phyloP scores from a whole-genome alignment of 305 asterid species.

The Coffea humblotiana region DNA sequence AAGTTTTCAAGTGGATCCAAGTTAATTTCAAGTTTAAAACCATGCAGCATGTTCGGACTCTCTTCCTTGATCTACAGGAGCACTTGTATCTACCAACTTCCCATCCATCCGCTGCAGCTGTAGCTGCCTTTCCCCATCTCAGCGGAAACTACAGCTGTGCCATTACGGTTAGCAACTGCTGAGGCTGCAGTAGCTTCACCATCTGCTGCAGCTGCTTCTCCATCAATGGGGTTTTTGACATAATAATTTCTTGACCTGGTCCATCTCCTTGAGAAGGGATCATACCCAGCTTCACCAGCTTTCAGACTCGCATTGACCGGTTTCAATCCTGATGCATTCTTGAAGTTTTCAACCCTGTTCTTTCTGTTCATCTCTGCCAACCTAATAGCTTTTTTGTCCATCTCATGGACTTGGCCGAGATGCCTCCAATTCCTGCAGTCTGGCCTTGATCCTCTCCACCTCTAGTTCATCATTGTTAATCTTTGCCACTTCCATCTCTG shows the following conservation, averaged over 20 bases:
- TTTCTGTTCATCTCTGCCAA: slow-evolving; percentile 90
- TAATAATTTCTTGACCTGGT: slow-evolving; percentile 89
- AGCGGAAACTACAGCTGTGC: slow-evolving; percentile 26
- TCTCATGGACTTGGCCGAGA: slow-evolving; percentile 56
- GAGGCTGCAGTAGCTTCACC: slow-evolving; percentile 43
- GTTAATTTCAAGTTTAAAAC: slow-evolving; percentile 74
- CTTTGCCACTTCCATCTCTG: slow-evolving; percentile 80
- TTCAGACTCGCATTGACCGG: slow-evolving; percentile 51
- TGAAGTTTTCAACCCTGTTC: slow-evolving; percentile 88
- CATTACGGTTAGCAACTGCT: slow-evolving; percentile 26
- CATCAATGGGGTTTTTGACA: slow-evolving; percentile 41
- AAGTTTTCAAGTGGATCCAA: slow-evolving; percentile 70
- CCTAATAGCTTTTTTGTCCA: slow-evolving; percentile 70
- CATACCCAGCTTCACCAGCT: slow-evolving; percentile 97
- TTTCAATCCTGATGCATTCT: slow-evolving; percentile 77
- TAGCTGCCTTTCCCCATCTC: slow-evolving; percentile 63
- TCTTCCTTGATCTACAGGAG: slow-evolving; percentile 87
- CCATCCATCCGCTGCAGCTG: slow-evolving; percentile 84
- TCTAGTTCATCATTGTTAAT: slow-evolving; percentile 69
- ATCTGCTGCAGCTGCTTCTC: slow-evolving; percentile 35
- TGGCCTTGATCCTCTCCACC: slow-evolving; percentile 69
- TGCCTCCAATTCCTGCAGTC: slow-evolving; percentile 72
- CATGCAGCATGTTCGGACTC: slow-evolving; percentile 64
- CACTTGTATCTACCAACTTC: slow-evolving; percentile 81
- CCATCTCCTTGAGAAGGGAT: slow-evolving; percentile 98